phyloP scores from a whole-genome alignment of 306 rosid genomes.

The Prunus armeniaca region DNA sequence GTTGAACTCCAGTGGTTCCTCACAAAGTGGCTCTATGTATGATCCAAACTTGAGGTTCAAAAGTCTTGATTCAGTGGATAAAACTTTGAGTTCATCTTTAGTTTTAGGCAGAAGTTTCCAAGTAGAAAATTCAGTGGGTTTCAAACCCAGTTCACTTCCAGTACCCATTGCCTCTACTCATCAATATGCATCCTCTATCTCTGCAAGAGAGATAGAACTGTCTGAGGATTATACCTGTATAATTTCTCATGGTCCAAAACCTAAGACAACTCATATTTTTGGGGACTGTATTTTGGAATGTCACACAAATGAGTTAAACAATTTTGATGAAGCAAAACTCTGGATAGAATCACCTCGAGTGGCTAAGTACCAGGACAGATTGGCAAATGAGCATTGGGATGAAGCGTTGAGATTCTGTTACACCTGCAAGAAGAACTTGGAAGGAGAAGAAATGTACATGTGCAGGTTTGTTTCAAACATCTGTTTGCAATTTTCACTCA shows the following conservation, averaged over 20 bases:
- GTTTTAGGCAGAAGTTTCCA: constrained; percentile 23
- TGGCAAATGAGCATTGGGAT: constrained; percentile 21
- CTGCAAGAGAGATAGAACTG: constrained; percentile 78
- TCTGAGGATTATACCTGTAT: constrained; percentile 94
- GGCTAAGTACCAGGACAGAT: constrained; percentile 29
- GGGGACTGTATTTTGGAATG: constrained; percentile 88
- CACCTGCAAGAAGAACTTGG: constrained; percentile 54
- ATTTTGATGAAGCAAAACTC: constrained; percentile 45
- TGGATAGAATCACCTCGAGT: constrained; percentile 33
- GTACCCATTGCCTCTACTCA: constrained; percentile 47
- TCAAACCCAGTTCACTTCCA: constrained; percentile 61
- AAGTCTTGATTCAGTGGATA: constrained; percentile 28
- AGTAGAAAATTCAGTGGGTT: constrained; percentile 32
- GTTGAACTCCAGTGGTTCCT: constrained; percentile 40
- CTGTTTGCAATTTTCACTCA: neutral
- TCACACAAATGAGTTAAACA: constrained; percentile 48
- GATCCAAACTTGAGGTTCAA: constrained; percentile 24
- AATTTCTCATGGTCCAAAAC: constrained; percentile 93
- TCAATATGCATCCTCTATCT: constrained; percentile 35
- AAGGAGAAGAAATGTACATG: constrained; percentile 40
- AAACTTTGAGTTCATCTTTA: constrained; percentile 30
- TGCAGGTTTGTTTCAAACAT: constrained; percentile 51
- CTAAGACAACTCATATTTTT: constrained; percentile 72
- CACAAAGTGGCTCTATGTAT: constrained; percentile 24
- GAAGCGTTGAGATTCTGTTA: constrained; percentile 38